phyloP scores from a whole-genome alignment of 345 rosid species.

The Arabidopsis arenosa region DNA sequence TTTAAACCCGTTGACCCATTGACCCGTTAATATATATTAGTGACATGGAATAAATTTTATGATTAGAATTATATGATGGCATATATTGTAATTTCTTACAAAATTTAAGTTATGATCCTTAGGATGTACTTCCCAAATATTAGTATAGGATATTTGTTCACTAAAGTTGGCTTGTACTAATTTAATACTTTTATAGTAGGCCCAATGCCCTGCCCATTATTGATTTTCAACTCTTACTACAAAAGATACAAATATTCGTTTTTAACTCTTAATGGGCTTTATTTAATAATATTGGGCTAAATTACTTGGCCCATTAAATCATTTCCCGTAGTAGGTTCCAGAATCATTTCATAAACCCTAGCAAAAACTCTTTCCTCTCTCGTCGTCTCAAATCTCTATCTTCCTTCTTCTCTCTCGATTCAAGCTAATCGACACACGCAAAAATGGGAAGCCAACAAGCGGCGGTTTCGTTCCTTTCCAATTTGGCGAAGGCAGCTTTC shows the following conservation, averaged over 20 bases:
- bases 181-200: neutral
- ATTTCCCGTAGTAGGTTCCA: neutral
- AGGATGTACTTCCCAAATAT: too few species aligned
- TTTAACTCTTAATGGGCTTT: neutral
- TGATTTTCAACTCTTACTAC: neutral
- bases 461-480: constrained; percentile 72
- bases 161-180: constrained; percentile 4
- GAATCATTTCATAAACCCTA: constrained; percentile 46
- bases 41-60: too few species aligned
- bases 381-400: neutral
- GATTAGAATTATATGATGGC: too few species aligned
- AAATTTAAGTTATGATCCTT: too few species aligned
- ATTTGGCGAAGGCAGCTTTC: constrained; percentile 76
- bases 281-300: neutral
- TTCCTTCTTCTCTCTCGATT: constrained; percentile 11
- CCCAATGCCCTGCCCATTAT: too few species aligned
- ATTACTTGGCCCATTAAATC: constrained; percentile 5
- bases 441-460: constrained; percentile 87
- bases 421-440: neutral
- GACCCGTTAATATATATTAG: too few species aligned
- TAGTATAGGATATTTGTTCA: too few species aligned
- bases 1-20: too few species aligned
- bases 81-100: too few species aligned
- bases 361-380: constrained; percentile 35
- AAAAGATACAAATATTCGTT: neutral